Conservation (phyloP, 768 basidiomycete genomes). For the Myochromella boudieri region DNA sequence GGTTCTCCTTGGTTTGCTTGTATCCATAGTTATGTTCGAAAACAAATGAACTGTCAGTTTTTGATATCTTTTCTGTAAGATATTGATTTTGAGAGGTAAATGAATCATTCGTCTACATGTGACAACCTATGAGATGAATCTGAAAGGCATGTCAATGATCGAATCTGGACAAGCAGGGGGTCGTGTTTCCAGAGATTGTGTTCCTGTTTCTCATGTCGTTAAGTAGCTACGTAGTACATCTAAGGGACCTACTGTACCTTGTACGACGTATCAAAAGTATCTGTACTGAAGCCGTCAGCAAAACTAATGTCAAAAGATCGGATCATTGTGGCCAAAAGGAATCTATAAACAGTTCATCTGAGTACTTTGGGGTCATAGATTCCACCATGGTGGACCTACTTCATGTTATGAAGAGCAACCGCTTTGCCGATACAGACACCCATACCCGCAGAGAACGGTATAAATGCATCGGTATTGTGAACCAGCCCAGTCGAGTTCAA, state of each 20-base stretch:
- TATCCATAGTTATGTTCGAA: no score
- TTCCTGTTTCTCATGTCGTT: conserved; percentile 12
- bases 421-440: conserved; percentile 25
- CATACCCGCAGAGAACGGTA: conserved; percentile 21
- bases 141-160: no score
- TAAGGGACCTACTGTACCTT: conserved; percentile 17
- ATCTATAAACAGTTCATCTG: conserved; percentile 8
- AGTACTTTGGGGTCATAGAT: neutral
- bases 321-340: conserved; percentile 15
- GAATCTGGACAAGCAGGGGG: no score
- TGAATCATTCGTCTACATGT: no score
- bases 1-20: no score
- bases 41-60: no score
- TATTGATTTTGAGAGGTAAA: no score
- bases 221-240: neutral
- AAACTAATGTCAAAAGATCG: conserved; percentile 16
- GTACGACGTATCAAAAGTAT: conserved; percentile 20
- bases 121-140: no score
- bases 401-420: conserved; percentile 26
- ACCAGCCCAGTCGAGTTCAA: neutral
- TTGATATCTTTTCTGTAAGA: no score
- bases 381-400: conserved; percentile 17
- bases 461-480: conserved; percentile 17
- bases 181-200: conserved; percentile 25
- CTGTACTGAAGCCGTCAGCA: conserved; percentile 13